These are phyloP conservation scores for Dactylis glomerata DNA, from an alignment of 176 grass and related monocot species.

Conservation along the genomic window DNA sequence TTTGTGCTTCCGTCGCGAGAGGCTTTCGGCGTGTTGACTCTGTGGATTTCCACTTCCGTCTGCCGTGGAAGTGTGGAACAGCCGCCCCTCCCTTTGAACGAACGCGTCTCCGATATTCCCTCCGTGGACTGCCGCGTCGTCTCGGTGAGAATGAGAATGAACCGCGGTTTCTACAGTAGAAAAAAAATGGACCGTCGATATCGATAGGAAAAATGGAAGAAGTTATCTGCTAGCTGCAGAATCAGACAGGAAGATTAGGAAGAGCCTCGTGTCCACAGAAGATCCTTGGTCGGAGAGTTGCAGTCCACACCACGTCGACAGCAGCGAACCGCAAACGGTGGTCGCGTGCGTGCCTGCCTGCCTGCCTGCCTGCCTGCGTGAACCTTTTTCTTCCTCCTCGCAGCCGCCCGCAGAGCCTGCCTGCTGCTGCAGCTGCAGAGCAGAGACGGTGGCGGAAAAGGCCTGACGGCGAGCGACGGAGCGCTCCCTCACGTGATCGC, in stretches of 20 bases:
- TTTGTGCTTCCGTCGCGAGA: background rate
- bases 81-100: background rate
- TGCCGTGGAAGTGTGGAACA: background rate
- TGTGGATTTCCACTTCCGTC: background rate
- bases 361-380: too few relatives aligned
- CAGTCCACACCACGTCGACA: background rate
- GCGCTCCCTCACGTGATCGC: too few relatives aligned
- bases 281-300: background rate
- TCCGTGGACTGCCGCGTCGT: background rate
- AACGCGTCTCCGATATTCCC: background rate
- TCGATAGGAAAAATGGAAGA: too few relatives aligned
- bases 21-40: background rate
- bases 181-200: too few relatives aligned
- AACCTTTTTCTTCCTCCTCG: background rate
- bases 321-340: background rate
- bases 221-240: too few relatives aligned
- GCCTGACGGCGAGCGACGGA: background rate
- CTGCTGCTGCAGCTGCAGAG: too few relatives aligned
- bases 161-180: too few relatives aligned
- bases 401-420: background rate
- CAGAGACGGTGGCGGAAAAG: background rate
- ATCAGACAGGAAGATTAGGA: too few relatives aligned
- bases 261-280: too few relatives aligned
- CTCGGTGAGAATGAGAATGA: background rate
- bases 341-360: background rate